Evolutionary conservation across 495 filamentous ascomycete genomes (phyloP).

Genomic region (Aspergillus saccharolyticus): DNA sequence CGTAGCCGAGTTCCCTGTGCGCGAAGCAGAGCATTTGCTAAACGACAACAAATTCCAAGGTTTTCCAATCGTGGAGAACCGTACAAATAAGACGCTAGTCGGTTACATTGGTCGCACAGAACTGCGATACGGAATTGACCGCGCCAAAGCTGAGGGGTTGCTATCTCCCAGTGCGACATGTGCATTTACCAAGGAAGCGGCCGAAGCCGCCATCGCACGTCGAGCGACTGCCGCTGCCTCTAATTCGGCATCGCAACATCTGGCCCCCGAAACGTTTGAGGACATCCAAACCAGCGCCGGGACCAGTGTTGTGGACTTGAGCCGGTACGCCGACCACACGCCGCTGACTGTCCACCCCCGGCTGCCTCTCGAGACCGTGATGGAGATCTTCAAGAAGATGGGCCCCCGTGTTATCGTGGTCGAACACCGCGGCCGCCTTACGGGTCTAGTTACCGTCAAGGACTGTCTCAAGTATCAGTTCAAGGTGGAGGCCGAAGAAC

Average conservation of each 20-base stretch:
- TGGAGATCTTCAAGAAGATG: conserved; percentile 99
- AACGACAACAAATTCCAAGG: conserved; percentile 84
- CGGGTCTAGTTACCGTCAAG: conserved; percentile 89
- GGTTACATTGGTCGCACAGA: conserved; percentile 96
- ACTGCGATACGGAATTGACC: conserved; percentile 85
- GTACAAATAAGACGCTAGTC: conserved; percentile 62
- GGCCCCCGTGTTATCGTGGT: conserved; percentile 91
- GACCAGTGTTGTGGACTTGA: conserved; percentile 69
- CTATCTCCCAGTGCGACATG: conserved; percentile 66
- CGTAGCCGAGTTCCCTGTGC: conserved; percentile 66
- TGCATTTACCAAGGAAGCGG: conserved; percentile 67
- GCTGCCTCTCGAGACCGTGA: conserved; percentile 90
- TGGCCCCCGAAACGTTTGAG: conserved; percentile 59
- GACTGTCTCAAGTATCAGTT: conserved; percentile 98
- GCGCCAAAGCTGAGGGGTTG: conserved; percentile 70
- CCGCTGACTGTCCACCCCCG: conserved; percentile 89
- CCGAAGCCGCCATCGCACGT: conserved; percentile 32
- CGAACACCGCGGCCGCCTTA: conserved; percentile 78
- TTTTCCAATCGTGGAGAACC: conserved; percentile 85
- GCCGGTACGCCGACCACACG: conserved; percentile 82
- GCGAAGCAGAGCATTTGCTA: conserved; percentile 69
- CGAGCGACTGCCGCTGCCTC: conserved; percentile 22
- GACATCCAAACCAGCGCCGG: conserved; percentile 54
- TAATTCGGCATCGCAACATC: conserved; percentile 15
- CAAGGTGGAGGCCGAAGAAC: conserved; percentile 87